A percentile compares a stretch with the other conserved stretches of the same genome.
phyloP scores from a whole-genome alignment of 768 basidiomycete species.

The Leccinum ochraceum region DNA sequence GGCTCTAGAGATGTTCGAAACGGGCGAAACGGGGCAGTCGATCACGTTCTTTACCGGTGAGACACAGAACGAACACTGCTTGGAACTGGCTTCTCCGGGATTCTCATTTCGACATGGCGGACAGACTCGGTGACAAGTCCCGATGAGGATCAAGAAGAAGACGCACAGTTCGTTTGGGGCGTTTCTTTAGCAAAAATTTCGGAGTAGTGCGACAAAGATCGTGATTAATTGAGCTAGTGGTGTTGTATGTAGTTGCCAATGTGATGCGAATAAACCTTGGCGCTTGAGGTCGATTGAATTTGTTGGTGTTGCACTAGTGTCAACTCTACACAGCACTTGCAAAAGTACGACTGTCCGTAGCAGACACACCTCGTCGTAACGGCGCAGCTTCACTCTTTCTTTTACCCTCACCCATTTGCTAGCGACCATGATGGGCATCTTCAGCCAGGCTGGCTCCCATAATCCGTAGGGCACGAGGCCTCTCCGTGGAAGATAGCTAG shows the following conservation, averaged over 20 bases:
- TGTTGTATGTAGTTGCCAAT: neutral
- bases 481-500: too few relatives aligned
- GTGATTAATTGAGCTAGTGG: constrained; percentile 50
- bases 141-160: constrained; percentile 97
- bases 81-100: constrained; percentile 82
- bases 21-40: constrained; percentile 68
- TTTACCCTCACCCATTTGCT: too few relatives aligned
- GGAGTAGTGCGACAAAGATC: constrained; percentile 75
- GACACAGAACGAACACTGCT: constrained; percentile 82
- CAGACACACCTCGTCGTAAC: too few relatives aligned
- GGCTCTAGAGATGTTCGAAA: constrained; percentile 84
- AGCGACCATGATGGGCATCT: too few relatives aligned
- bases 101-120: constrained; percentile 61
- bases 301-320: too few relatives aligned
- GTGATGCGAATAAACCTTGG: too few relatives aligned
- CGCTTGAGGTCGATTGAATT: too few relatives aligned
- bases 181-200: constrained; percentile 65
- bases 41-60: constrained; percentile 98
- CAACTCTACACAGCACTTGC: too few relatives aligned
- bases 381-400: too few relatives aligned
- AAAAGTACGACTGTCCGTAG: too few relatives aligned
- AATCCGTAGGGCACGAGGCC: too few relatives aligned
- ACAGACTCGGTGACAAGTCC: constrained; percentile 64
- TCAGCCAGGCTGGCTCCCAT: too few relatives aligned
- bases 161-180: constrained; percentile 84